These are phyloP conservation scores for Orbilia oligospora DNA, from an alignment of 2,329 filamentous ascomycete species.

Conservation along the genomic window DNA sequence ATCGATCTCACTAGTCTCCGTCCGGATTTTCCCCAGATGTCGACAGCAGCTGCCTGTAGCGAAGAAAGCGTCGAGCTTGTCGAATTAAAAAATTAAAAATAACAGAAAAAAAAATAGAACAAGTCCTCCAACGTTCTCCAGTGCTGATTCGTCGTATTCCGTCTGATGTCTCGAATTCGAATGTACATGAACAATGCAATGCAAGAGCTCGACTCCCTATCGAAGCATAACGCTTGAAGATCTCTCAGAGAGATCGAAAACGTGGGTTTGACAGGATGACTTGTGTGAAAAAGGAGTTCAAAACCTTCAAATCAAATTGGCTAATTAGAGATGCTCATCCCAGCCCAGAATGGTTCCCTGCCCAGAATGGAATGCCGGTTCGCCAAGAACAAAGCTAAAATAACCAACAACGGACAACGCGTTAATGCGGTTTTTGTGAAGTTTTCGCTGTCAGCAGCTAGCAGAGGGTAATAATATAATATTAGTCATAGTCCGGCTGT, in stretches of 20 bases:
- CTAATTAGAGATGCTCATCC: constrained; percentile 11
- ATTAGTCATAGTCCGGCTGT: not conserved
- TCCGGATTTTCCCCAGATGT: not conserved
- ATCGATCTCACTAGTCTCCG: not conserved
- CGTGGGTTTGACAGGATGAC: constrained; percentile 8
- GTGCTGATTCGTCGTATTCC: constrained; percentile 5
- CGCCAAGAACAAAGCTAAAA: not conserved
- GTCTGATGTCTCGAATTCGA: not conserved
- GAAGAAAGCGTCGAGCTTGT: not conserved
- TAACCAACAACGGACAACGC: not conserved
- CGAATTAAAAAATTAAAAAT: not conserved
- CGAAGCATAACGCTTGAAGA: constrained; percentile 34
- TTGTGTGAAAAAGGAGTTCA: constrained; percentile 7
- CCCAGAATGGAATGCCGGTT: constrained; percentile 10
- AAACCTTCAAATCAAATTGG: constrained; percentile 15
- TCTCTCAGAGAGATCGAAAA: constrained; percentile 14
- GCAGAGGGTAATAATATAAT: no score
- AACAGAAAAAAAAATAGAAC: no score
- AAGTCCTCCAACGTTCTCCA: not conserved
- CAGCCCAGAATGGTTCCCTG: constrained; percentile 5
- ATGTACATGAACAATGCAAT: not conserved
- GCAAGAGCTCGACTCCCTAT: constrained; percentile 12
- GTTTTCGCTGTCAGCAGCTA: not conserved
- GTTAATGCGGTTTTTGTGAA: no score
- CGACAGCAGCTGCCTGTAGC: not conserved